Base-by-base conservation (phyloP, 352 stramenopile genomes). In the Phytophthora syringae region DNA sequence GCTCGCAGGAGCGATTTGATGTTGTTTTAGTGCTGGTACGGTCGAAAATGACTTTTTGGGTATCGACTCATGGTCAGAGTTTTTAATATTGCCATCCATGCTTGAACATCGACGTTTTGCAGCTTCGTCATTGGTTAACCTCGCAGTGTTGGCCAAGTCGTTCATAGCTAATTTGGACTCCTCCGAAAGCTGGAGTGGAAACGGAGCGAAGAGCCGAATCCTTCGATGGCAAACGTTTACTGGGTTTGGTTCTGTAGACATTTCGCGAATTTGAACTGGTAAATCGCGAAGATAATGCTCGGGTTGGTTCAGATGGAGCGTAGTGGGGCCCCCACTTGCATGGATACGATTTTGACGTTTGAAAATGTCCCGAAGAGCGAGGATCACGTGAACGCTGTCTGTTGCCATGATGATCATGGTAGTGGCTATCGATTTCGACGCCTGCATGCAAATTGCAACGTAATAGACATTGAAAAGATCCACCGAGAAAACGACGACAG, bases 391-490 rank as follows among this genome's bases (percentile, higher is more conserved):
- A 16, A 62, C 28, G 11, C n/a, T 48, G 11, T 64, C 45, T 6
- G 52, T 22, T 9, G 16, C 43, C 28, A 65, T 68, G 6, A 66
- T 51, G 2, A 62, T 32, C 3, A 61, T 52, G 7, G 53, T 62
- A 3, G 59, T 52, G 18, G 52, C 11, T 4, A 49, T 42, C 7
- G 59, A 69, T 2, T 51, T 64, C 2, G 67, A 32, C 21, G 45
- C 52, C 37, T n/a, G n/a, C n/a, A n/a, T n/a, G n/a, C n/a, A n/a
- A n/a, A n/a, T n/a, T n/a, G n/a, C n/a, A n/a, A n/a, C 48, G 22
- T 70, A 76, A 16, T 70, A 51, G 2, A 70, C 69, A 28, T 70
- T 73, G 44, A 74, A 76, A 0, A 72, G 16, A 16, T 73, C 72
- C 5, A 76, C 53, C 0, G 60, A 68, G 44, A 80, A 72, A 0